Percentiles rank a stretch among this genome's conserved stretches.
Conservation (phyloP, 257 asterid species). For the Nicotiana paniculata region DNA sequence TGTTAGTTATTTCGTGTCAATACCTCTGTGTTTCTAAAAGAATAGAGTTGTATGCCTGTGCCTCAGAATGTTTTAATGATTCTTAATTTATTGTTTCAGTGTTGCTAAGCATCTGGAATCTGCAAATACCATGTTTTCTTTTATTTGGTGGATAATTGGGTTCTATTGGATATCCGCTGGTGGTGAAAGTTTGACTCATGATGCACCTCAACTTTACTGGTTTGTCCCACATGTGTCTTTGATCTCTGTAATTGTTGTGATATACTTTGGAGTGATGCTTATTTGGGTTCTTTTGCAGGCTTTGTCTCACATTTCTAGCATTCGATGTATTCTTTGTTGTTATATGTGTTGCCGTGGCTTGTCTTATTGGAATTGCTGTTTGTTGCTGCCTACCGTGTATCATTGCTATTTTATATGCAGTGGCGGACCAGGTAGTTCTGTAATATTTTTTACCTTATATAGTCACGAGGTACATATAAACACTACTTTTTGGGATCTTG, state of each 20-base stretch:
- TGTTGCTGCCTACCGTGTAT: constrained; percentile 99
- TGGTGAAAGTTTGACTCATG: constrained; percentile 50
- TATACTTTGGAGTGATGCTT: neutral
- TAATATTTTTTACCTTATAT: neutral
- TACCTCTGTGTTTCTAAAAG: neutral
- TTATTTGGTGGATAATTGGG: constrained; percentile 99
- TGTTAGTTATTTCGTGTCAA: neutral
- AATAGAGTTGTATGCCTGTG: neutral
- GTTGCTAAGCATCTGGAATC: constrained; percentile 77
- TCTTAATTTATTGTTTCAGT: constrained; percentile 35
- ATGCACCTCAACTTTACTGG: constrained; percentile 95
- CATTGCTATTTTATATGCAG: constrained; percentile 88
- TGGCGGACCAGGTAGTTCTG: constrained; percentile 84
- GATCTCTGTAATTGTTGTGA: neutral
- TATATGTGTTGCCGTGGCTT: constrained; percentile 91
- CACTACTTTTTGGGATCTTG: neutral
- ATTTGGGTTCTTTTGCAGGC: constrained; percentile 51
- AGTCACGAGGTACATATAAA: neutral
- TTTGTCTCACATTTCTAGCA: constrained; percentile 93
- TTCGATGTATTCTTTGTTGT: constrained; percentile 96
- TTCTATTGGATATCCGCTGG: constrained; percentile 96
- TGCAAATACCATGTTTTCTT: constrained; percentile 92
- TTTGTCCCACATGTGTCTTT: constrained; percentile 22
- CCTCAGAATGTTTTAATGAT: constrained; percentile 5
- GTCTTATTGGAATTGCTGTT: constrained; percentile 91